Base-by-base conservation (phyloP, 345 rosid genomes). In the Gossypium bickii region DNA sequence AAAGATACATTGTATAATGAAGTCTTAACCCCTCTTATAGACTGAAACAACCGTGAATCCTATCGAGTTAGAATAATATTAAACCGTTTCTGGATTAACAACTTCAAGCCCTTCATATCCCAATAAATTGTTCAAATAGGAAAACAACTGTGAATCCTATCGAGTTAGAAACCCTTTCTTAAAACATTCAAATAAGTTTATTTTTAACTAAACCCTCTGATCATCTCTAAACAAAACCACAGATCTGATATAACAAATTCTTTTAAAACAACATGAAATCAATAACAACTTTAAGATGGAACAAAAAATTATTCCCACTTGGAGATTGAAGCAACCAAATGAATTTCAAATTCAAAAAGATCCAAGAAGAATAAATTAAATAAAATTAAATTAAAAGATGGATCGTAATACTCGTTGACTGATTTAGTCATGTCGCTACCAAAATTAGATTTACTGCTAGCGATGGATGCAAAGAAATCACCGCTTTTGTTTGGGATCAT, bases 401-500 rank as follows among this genome's bases (percentile, higher is more conserved):
- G 83, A 83, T 86, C 82, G 68, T 75, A 62, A 70, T 79, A 94
- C 97, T 97, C 97, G 76, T 88, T 90, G 83, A 94, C 97, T 70
- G 98, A 92, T 89, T 92, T 94, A 84, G 88, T 75, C 97, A 94
- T 86, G 71, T 88, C 91, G 71, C 82, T 84, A 11, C 96, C 81
- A 56, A 93, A 71, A 85, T 73, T 93, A 74, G 98, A 86, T 78
- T 90, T 77, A 68, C 90, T 74, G 49, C 89, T 85, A 76, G 94
- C 89, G 78, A 94, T 83, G 47, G 98, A 90, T 0, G 97, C 77
- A 82, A 94, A 92, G 90, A 94, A 89, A 64, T 97, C 96, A 25
- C 89, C 82, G 25, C 80, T 78, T 20, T 80, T 83, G 85, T 71
- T 88, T 92, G 55, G 93, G 87, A 84, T 92, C 94, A 61, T 90